Evolutionary conservation across 257 asterid species (phyloP), one percentile per base, ranked within the genome.

Genomic region (Cordia subcordata): DNA sequence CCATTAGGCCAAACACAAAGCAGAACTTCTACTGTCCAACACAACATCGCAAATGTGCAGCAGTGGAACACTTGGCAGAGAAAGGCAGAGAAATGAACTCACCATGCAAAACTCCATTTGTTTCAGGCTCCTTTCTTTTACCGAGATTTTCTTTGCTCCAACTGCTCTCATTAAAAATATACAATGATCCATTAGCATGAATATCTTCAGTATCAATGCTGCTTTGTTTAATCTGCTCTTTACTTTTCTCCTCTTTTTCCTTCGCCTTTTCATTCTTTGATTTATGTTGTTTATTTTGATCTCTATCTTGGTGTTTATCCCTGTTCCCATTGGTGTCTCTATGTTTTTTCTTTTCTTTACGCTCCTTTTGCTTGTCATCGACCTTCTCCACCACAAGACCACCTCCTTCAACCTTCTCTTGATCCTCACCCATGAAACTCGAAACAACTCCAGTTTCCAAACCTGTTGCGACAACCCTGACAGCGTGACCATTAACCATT

Each of bases 61-160:
- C 4, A 11, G 3, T 42, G 15, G 47, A 42, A 14, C 15, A 27
- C 35, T 27, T 27, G 35, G 47, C 47, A 42, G 15, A 42, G 15
- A 42, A 10, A 57, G 57, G 35, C 15, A 22, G 58, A 66, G 57
- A 61, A 73, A 66, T 57, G 61, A n/a, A 79, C 85, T 82, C 72
- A 85, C 94, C 85, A 63, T 69, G 72, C 52, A 61, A 47, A 71
- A 66, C 47, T 58, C 79, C 93, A 74, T 75, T 78, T 56, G 51
- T 32, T 44, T 52, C 67, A 32, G 69, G 81, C 53, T 66, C 81
- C 73, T 79, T 70, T 4, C 64, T 75, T 62, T 75, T 73, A 53
- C 77, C 68, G 65, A 70, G 75, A 61, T 55, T 72, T 42, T 69
- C 78, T n/a, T 42, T 65, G 56, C 66, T 59, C 37, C 55, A 70